Base-by-base conservation (phyloP, 73 alveolate species). In the Diophrys sp. region DNA sequence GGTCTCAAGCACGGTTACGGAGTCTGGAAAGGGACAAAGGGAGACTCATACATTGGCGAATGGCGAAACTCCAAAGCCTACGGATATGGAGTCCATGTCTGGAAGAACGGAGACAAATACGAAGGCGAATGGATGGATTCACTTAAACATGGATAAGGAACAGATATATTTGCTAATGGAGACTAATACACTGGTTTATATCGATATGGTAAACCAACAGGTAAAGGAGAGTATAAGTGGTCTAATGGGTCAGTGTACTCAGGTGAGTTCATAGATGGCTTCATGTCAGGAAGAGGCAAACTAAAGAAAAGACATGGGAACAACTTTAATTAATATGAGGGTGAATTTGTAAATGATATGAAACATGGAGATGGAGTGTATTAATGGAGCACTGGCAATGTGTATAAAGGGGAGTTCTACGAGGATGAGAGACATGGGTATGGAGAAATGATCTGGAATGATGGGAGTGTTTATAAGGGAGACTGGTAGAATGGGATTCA, bases 281-380 rank as follows among this genome's bases (percentile, higher is more conserved):
- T 1, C 18, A 71, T 71, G 67, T 14, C 30, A n/a, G 79, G 79
- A 30, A 24, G 18, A 24, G 79, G 79, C 26, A 32, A 24, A 8
- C 33, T 66, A 68, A 66, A 34, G 1, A 29, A 71, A 71, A 68
- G 79, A 0, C 30, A 32, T 66, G 79, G 18, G 31, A 68, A 71
- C 30, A 71, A 66, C 14, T 66, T 68, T 1, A 71, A 71, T 71
- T 14, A 18, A 14, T 87, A 87, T 69, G 81, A 53, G 54, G 94
- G 94, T 1, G 88, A 87, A 57, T 62, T 73, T 25, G 56, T 55
- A 69, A 75, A 87, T 74, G 75, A 74, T 25, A 54, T 66, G 77
- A 81, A 74, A 75, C 88, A 87, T 34, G 94, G 94, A 1, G 31
- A 69, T 28, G 94, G 94, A 32, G 67, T 18, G n/a, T 75, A 56